Base-by-base conservation (phyloP, 306 rosid species). In the Cicer judaicum region DNA sequence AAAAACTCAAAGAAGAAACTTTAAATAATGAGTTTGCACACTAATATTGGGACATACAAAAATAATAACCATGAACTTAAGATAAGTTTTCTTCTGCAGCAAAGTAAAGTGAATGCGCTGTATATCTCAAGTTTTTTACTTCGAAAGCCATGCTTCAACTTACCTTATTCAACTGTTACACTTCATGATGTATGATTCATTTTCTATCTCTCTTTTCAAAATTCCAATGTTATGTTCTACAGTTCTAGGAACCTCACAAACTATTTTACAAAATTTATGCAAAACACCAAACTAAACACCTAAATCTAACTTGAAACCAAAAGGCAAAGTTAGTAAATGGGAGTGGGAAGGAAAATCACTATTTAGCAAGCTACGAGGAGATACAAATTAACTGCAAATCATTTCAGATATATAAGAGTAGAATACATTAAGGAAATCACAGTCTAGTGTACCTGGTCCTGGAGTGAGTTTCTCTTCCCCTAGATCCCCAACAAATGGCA, bases 371-470 rank as follows among this genome's bases (percentile, higher is more conserved):
- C 50, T 46, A 65, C 29, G 14, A 66, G 29, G 41, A 29, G 49
- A 10, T 74, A 56, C 71, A 41, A 64, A 55, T 68, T 38, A 68
- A 66, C 54, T 18, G 50, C n/a, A 1, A 53, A 40, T 15, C 53
- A 74, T 68, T 57, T 7, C 16, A 15, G 19, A 49, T 64, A 59
- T 47, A 57, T 34, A 53, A 41, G 46, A 72, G 16, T 59, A 6
- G 42, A 59, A 60, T 7, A 38, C 70, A 60, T 9, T 1, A 18
- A 39, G 16, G 41, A 77, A 68, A 55, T 54, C 68, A 68, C 7
- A 44, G 42, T 68, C 64, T 75, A 69, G 63, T 67, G 47, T 87
- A 94, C 99, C 99, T 76, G 85, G 78, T 60, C 99, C 99, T 76
- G 86, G 78, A 64, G 82, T 8, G 18, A 57, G 76, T 73, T 91